Percentiles rank a stretch among this genome's conserved stretches.
phyloP scores from a whole-genome alignment of 768 basidiomycete species.

The Pisolithus albus region DNA sequence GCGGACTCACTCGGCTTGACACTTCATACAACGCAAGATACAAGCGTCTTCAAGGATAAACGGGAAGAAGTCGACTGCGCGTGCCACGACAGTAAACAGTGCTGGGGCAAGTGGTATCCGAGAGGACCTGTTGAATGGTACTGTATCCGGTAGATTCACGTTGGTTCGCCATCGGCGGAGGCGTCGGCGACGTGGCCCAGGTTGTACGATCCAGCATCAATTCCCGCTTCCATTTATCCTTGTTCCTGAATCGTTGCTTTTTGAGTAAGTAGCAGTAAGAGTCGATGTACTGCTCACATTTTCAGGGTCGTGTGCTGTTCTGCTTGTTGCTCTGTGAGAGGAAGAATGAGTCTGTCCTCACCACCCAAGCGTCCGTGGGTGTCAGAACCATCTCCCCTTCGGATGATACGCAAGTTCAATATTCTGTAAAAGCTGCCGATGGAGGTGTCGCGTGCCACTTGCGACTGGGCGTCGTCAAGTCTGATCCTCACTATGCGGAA shows the following conservation, averaged over 20 bases:
- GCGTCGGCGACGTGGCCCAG: neutral
- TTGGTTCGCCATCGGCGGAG: neutral
- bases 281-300: conserved; percentile 8
- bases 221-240: conserved; percentile 27
- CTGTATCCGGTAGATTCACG: conserved; percentile 8
- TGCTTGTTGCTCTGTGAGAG: conserved; percentile 11
- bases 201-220: conserved; percentile 6
- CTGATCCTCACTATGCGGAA: conserved; percentile 46
- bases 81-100: conserved; percentile 42
- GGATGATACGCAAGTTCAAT: conserved; percentile 44
- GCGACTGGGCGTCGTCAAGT: conserved; percentile 42
- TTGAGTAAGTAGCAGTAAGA: conserved; percentile 1
- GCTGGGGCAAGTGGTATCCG: conserved; percentile 26
- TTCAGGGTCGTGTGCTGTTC: conserved; percentile 15
- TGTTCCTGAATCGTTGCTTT: conserved; percentile 21
- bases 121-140: conserved; percentile 34
- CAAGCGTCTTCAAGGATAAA: conserved; percentile 41
- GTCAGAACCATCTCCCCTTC: conserved; percentile 12
- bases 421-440: conserved; percentile 42
- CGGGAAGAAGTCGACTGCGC: conserved; percentile 52
- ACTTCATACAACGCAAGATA: conserved; percentile 45
- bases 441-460: conserved; percentile 31
- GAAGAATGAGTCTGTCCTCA: conserved; percentile 18
- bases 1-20: conserved; percentile 41
- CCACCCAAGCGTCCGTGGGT: conserved; percentile 24